Evolutionary conservation across 306 rosid species (phyloP).

Genomic region (Abrus precatorius): DNA sequence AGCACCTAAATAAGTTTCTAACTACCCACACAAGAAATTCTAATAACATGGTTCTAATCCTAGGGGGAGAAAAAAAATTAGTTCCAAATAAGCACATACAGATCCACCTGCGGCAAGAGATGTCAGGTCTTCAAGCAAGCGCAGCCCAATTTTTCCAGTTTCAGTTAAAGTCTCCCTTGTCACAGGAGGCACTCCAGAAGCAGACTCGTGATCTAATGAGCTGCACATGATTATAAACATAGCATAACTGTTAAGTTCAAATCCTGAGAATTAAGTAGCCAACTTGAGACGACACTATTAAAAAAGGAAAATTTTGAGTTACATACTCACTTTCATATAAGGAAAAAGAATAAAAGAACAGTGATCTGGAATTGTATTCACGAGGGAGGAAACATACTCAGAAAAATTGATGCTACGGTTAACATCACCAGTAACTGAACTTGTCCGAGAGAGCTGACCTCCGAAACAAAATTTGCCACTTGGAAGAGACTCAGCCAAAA

Average conservation of each 20-base stretch:
- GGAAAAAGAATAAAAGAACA: conserved; percentile 41
- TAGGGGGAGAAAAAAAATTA: conserved; percentile 39
- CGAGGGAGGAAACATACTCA: conserved; percentile 63
- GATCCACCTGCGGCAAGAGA: conserved; percentile 99
- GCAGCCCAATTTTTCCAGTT: conserved; percentile 92
- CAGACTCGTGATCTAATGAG: conserved; percentile 69
- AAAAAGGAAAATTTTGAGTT: conserved; percentile 22
- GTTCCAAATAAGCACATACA: conserved; percentile 84
- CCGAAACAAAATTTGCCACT: conserved; percentile 80
- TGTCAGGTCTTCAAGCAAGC: conserved; percentile 95
- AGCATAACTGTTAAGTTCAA: conserved; percentile 42
- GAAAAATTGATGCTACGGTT: conserved; percentile 76
- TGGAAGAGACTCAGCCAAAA: conserved; percentile 91
- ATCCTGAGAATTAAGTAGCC: conserved; percentile 25
- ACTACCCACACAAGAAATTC: conserved; percentile 38
- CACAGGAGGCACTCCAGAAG: conserved; percentile 63
- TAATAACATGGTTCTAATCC: conserved; percentile 32
- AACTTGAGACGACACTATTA: conserved; percentile 38
- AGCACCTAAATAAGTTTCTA: conserved; percentile 37
- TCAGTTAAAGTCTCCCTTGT: conserved; percentile 79
- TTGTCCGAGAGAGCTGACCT: conserved; percentile 77
- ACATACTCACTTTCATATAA: background rate
- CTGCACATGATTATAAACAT: conserved; percentile 57
- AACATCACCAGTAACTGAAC: conserved; percentile 83
- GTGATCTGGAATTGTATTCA: conserved; percentile 27